phyloP scores from a whole-genome alignment of 139 green algal genomes.

The Astrephomene gubernaculifera region DNA sequence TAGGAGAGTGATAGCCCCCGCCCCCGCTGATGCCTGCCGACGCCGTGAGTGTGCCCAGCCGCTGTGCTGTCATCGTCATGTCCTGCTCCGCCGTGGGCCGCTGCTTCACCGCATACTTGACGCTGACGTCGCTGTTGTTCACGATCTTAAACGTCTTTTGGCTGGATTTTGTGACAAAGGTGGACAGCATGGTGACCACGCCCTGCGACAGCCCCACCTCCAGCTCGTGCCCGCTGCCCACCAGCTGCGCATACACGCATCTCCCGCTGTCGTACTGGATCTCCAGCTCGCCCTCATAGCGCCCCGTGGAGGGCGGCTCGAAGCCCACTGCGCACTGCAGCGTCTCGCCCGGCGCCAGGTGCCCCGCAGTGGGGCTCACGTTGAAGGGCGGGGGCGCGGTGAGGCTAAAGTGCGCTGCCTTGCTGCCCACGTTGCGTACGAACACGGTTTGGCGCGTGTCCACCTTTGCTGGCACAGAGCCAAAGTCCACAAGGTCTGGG shows the following conservation, averaged over 20 bases:
- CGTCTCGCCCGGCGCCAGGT: slow-evolving; percentile 71
- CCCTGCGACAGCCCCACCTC: slow-evolving; percentile 66
- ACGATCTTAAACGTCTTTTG: slow-evolving; percentile 76
- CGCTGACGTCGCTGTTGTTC: slow-evolving; percentile 57
- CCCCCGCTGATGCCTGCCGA: background rate
- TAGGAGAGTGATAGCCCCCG: background rate
- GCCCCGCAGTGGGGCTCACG: slow-evolving; percentile 63
- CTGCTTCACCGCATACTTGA: slow-evolving; percentile 63
- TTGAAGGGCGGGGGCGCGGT: slow-evolving; percentile 60
- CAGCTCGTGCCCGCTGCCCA: slow-evolving; percentile 65
- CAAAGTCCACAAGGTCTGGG: slow-evolving; percentile 74
- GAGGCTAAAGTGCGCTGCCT: slow-evolving; percentile 70
- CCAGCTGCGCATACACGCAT: slow-evolving; percentile 54
- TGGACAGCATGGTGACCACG: slow-evolving; percentile 69
- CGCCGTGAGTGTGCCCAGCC: background rate
- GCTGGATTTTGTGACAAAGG: slow-evolving; percentile 77
- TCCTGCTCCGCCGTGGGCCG: slow-evolving; percentile 41
- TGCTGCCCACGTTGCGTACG: slow-evolving; percentile 78
- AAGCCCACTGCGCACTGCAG: slow-evolving; percentile 71
- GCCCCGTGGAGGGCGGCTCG: slow-evolving; percentile 45
- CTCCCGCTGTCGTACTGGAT: slow-evolving; percentile 68
- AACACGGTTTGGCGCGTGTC: slow-evolving; percentile 61
- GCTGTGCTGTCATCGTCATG: slow-evolving; percentile 22
- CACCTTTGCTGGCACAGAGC: slow-evolving; percentile 54
- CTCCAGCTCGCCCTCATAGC: slow-evolving; percentile 68